These are phyloP conservation scores for Canariomyces notabilis DNA, from an alignment of 2,329 filamentous ascomycete species.

Conservation along the genomic window DNA sequence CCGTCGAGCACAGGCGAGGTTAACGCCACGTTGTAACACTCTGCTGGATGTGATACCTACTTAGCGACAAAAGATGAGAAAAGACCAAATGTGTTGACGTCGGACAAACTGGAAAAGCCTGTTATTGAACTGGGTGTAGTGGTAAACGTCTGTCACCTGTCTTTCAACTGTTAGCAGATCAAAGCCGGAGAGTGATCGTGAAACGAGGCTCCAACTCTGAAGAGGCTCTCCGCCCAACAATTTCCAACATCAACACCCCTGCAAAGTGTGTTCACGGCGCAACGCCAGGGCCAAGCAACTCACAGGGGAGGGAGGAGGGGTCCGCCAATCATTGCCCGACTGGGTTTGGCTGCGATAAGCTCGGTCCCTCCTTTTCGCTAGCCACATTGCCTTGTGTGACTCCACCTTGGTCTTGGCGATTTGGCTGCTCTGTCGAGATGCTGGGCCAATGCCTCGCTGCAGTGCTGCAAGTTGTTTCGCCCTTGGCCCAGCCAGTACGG, in stretches of 20 bases:
- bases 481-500: too few species aligned
- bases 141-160: background rate
- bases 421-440: slow-evolving; percentile 15
- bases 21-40: too few species aligned
- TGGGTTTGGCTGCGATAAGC: slow-evolving; percentile 19
- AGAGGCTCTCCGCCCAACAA: background rate
- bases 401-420: slow-evolving; percentile 17
- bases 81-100: too few species aligned
- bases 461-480: too few species aligned
- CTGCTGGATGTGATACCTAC: too few species aligned
- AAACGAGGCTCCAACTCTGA: too few species aligned
- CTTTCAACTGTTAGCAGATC: too few species aligned
- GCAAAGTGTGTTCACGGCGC: background rate
- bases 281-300: background rate
- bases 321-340: slow-evolving; percentile 16
- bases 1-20: too few species aligned
- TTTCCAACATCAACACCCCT: background rate
- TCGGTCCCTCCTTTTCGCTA: slow-evolving; percentile 13
- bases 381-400: background rate
- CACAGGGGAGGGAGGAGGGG: slow-evolving; percentile 6
- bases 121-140: too few species aligned
- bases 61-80: too few species aligned
- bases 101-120: too few species aligned
- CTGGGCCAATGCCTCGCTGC: slow-evolving; percentile 5
- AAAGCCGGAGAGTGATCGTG: too few species aligned